Percentiles rank a stretch among this genome's conserved stretches.
phyloP scores from a whole-genome alignment of 2,329 filamentous ascomycete genomes.

The Cordyceps militaris region DNA sequence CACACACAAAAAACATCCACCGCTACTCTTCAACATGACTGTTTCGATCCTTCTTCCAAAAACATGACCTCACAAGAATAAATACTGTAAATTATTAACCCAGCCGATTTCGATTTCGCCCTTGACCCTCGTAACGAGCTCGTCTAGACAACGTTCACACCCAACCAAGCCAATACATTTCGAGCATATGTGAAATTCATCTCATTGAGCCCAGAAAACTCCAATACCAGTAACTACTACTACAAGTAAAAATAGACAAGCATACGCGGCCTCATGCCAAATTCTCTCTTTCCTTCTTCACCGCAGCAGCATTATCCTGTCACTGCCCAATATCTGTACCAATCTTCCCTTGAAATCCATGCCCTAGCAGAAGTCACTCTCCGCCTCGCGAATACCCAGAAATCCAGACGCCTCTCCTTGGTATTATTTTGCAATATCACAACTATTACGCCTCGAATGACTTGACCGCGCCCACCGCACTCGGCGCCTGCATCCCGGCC shows the following conservation, averaged over 20 bases:
- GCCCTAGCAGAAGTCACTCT: slow-evolving; percentile 4
- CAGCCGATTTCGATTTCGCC: too few species aligned
- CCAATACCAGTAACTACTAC: slow-evolving; percentile 11
- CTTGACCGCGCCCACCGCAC: slow-evolving; percentile 49
- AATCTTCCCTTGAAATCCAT: neutral
- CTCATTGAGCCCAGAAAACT: slow-evolving; percentile 14
- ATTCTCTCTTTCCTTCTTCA: neutral
- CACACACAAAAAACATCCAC: neutral
- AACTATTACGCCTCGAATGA: slow-evolving; percentile 44
- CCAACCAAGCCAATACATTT: too few species aligned
- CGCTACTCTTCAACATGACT: neutral
- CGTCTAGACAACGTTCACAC: too few species aligned
- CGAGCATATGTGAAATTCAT: slow-evolving; percentile 4
- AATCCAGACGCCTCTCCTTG: slow-evolving; percentile 12
- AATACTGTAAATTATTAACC: too few species aligned
- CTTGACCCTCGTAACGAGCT: neutral
- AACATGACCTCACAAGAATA: neutral
- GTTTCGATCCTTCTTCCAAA: neutral
- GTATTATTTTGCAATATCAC: slow-evolving; percentile 11
- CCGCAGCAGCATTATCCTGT: slow-evolving; percentile 3
- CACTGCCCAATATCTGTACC: slow-evolving; percentile 7
- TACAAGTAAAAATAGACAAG: slow-evolving; percentile 13
- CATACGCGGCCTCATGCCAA: neutral
- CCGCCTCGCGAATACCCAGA: neutral
- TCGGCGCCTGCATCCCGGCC: slow-evolving; percentile 45